Evolutionary conservation across 345 rosid genomes (phyloP).

Genomic region (Reutealis trisperma): DNA sequence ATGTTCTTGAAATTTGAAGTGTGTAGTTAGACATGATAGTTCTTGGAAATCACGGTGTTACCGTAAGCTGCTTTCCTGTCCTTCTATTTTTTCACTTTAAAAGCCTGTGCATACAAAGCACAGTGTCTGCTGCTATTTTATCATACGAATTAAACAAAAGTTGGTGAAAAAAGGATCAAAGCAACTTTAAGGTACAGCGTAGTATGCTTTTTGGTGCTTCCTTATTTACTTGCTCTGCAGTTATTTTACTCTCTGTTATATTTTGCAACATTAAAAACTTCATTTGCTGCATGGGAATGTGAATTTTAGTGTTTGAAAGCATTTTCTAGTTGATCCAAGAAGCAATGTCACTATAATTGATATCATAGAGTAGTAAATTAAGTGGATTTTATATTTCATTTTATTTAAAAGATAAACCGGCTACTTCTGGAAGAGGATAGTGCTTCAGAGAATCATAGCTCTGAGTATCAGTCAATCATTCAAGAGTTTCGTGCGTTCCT

Average conservation of each 20-base stretch:
- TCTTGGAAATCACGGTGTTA: not conserved
- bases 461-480: conserved; percentile 80
- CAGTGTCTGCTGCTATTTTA: not conserved
- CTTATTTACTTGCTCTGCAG: not conserved
- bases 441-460: conserved; percentile 74
- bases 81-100: not conserved
- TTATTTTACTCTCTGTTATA: not conserved
- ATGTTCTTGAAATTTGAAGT: conserved; percentile 1
- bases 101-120: not conserved
- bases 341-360: conserved; percentile 3
- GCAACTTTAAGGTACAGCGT: not conserved
- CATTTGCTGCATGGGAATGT: conserved; percentile 11
- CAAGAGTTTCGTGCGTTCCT: conserved; percentile 94
- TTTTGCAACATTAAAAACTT: not conserved
- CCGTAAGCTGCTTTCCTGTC: not conserved
- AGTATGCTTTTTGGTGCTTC: not conserved
- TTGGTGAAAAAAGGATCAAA: conserved; percentile 14
- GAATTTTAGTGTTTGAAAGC: not conserved
- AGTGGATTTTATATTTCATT: not conserved
- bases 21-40: not conserved
- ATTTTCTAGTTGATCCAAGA: conserved; percentile 1
- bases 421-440: conserved; percentile 93
- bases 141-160: not conserved
- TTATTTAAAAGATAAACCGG: conserved; percentile 65
- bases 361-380: conserved; percentile 2